A percentile compares a stretch with the other conserved stretches of the same genome.
phyloP scores from a whole-genome alignment of 2,329 filamentous ascomycete genomes.

The Stemphylium lycopersici region DNA sequence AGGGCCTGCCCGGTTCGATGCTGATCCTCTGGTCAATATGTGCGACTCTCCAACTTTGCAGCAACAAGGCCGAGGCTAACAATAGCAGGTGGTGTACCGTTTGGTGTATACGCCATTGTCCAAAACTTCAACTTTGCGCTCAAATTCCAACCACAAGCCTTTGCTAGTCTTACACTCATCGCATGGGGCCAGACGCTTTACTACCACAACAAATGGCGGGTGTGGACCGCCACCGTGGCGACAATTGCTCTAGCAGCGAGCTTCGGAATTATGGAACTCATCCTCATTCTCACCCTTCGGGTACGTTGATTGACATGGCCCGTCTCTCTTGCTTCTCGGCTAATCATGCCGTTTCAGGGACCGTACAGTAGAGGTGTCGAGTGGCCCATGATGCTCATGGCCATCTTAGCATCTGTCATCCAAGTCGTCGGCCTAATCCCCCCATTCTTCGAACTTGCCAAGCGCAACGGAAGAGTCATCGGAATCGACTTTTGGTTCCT shows the following conservation, averaged over 20 bases:
- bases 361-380: constrained; percentile 61
- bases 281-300: constrained; percentile 63
- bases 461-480: constrained; percentile 65
- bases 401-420: constrained; percentile 63
- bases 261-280: constrained; percentile 62
- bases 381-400: constrained; percentile 62
- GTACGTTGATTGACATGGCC: constrained; percentile 42
- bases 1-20: constrained; percentile 66
- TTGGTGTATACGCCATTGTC: constrained; percentile 60
- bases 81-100: constrained; percentile 51
- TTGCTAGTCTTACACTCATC: constrained; percentile 56
- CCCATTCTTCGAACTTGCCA: constrained; percentile 67
- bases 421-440: constrained; percentile 64
- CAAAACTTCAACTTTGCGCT: constrained; percentile 62
- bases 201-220: constrained; percentile 57
- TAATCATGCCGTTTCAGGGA: constrained; percentile 46
- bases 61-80: background rate
- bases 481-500: constrained; percentile 67
- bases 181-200: constrained; percentile 61
- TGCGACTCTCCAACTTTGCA: constrained; percentile 24
- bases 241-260: constrained; percentile 50
- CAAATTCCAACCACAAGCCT: constrained; percentile 62
- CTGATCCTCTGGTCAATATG: constrained; percentile 69
- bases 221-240: constrained; percentile 54
- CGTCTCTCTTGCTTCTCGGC: background rate